Evolutionary conservation across 106 monocot species (phyloP).

Genomic region (Platanthera guangdongensis): DNA sequence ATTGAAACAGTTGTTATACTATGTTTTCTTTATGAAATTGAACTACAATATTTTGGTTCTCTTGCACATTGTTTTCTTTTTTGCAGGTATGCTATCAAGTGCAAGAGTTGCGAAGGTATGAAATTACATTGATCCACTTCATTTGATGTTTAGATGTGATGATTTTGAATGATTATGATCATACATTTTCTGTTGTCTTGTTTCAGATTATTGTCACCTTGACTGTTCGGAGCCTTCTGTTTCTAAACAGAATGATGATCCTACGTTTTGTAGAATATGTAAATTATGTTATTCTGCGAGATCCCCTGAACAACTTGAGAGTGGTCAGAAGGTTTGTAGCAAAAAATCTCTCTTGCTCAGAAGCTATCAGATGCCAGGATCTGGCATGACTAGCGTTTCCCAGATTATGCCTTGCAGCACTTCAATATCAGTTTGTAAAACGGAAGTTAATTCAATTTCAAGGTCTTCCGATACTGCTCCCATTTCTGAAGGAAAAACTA

Average conservation of each 20-base stretch:
- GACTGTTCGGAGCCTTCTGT: constrained; percentile 32
- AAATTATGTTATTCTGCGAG: constrained; percentile 34
- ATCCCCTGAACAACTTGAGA: constrained; percentile 7
- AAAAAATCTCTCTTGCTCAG: not conserved
- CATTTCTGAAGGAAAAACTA: constrained; percentile 17
- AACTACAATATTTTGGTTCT: not conserved
- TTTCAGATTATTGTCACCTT: constrained; percentile 67
- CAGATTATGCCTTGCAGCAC: constrained; percentile 5
- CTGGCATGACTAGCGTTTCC: constrained; percentile 6
- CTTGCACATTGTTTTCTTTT: not conserved
- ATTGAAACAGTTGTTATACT: not conserved
- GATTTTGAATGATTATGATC: not conserved
- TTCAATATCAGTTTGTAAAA: constrained; percentile 2
- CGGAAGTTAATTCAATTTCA: constrained; percentile 11
- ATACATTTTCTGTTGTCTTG: not conserved
- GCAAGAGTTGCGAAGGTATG: constrained; percentile 71
- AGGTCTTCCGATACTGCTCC: constrained; percentile 9
- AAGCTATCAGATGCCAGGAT: not conserved
- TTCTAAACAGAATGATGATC: constrained; percentile 11
- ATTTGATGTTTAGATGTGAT: not conserved
- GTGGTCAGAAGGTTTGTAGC: constrained; percentile 12
- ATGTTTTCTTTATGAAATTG: not conserved
- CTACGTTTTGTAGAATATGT: constrained; percentile 28
- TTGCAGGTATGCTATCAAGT: constrained; percentile 56
- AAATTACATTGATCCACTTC: not conserved